Evolutionary conservation across 116 monocot species (phyloP).

Genomic region (Trichopus zeylanicus): DNA sequence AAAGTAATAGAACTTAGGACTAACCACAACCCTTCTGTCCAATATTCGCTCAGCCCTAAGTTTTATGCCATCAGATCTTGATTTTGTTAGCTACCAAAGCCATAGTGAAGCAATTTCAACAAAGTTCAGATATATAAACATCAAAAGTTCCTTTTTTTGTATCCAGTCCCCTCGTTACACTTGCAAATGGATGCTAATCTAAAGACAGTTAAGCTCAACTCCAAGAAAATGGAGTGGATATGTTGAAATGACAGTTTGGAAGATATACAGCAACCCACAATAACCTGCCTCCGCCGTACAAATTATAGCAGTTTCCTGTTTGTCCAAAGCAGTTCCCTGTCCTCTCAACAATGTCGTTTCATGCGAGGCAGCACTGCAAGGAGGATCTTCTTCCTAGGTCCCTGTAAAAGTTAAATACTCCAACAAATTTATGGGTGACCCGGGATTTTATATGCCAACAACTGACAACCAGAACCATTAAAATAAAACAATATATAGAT

Average conservation of each 20-base stretch:
- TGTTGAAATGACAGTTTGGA: not conserved
- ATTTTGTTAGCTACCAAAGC: too few relatives aligned
- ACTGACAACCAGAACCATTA: not conserved
- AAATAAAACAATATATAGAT: not conserved
- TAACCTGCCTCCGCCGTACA: not conserved
- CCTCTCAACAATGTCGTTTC: constrained; percentile 20
- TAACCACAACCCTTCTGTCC: too few relatives aligned
- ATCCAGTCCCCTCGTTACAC: too few relatives aligned
- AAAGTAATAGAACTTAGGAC: too few relatives aligned
- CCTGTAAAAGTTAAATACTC: constrained; percentile 21
- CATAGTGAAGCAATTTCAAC: too few relatives aligned
- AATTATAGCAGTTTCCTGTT: not conserved
- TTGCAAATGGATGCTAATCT: not conserved
- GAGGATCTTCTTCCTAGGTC: constrained; percentile 47
- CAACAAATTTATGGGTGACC: too few relatives aligned
- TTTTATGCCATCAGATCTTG: too few relatives aligned
- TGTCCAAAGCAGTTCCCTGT: not conserved
- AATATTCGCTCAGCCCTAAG: too few relatives aligned
- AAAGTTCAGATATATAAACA: too few relatives aligned
- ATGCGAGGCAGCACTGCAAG: constrained; percentile 16
- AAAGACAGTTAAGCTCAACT: not conserved
- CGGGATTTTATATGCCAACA: too few relatives aligned
- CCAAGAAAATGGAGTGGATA: not conserved
- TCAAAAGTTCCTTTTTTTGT: too few relatives aligned
- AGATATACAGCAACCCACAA: constrained; percentile 1